These are phyloP conservation scores for Fomitopsis pinicola DNA, from an alignment of 1,284 basidiomycete species.

Conservation along the genomic window DNA sequence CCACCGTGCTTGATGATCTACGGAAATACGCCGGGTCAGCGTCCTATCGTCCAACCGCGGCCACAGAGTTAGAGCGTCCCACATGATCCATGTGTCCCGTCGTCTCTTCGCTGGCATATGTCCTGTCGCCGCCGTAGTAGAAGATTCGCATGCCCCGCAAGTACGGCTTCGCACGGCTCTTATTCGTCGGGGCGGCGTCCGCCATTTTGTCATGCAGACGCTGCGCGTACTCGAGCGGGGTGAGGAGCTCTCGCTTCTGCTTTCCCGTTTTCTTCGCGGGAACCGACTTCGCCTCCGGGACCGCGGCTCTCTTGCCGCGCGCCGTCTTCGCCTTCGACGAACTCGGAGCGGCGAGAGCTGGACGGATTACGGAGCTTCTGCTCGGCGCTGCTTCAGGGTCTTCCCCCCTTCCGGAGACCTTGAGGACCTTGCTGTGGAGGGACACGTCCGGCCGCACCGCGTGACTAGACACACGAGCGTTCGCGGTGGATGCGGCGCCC, in stretches of 20 bases:
- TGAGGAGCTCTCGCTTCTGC: conserved; percentile 22
- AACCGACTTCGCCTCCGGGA: conserved; percentile 7
- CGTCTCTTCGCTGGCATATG: conserved; percentile 44
- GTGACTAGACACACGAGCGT: background rate
- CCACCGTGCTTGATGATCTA: conserved; percentile 62
- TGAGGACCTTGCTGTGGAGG: background rate
- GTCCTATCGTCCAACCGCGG: background rate
- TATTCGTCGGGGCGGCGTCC: conserved; percentile 18
- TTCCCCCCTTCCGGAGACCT: background rate
- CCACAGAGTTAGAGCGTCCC: background rate
- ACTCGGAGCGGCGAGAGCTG: background rate
- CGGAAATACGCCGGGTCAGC: background rate
- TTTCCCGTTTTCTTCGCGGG: conserved; percentile 20
- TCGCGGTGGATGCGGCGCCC: background rate
- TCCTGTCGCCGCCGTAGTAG: conserved; percentile 55
- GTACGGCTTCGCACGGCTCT: conserved; percentile 24
- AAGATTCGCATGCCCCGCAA: conserved; percentile 51
- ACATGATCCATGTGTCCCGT: conserved; percentile 58
- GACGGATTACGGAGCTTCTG: conserved; percentile 18
- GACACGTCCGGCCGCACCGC: background rate
- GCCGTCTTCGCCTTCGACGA: background rate
- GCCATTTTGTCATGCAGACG: conserved; percentile 26
- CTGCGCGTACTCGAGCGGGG: conserved; percentile 37
- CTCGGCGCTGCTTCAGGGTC: conserved; percentile 1
- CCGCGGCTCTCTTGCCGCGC: conserved; percentile 11